Percentiles rank a stretch among this genome's conserved stretches.
phyloP scores from a whole-genome alignment of 1,284 basidiomycete genomes.

The Ustilago loliicola region DNA sequence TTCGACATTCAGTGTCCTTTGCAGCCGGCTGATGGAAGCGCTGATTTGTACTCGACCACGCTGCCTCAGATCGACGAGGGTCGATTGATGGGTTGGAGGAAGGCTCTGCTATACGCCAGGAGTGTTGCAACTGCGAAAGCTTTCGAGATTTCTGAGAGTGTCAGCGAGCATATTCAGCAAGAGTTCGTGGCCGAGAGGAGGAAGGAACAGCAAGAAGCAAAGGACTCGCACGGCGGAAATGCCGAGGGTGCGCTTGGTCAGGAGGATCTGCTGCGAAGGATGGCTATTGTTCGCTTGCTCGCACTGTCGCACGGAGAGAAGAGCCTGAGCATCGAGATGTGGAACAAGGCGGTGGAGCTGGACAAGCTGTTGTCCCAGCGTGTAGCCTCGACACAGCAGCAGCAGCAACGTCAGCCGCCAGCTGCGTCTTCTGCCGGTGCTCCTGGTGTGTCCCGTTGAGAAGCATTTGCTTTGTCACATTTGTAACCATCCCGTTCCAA shows the following conservation, averaged over 20 bases:
- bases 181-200: conserved; percentile 62
- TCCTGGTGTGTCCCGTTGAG: conserved; percentile 22
- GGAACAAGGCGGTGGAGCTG: conserved; percentile 50
- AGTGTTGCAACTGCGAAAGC: conserved; percentile 42
- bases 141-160: conserved; percentile 58
- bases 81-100: conserved; percentile 33
- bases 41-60: conserved; percentile 16
- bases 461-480: neutral
- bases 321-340: conserved; percentile 46
- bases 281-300: conserved; percentile 56
- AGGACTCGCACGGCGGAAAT: conserved; percentile 26
- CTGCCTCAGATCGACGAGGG: conserved; percentile 21
- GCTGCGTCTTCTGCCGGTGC: conserved; percentile 7
- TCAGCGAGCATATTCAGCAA: conserved; percentile 62
- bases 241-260: conserved; percentile 38
- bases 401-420: conserved; percentile 23
- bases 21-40: conserved; percentile 1
- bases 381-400: conserved; percentile 17
- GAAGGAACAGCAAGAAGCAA: conserved; percentile 31
- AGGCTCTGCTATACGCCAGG: conserved; percentile 33
- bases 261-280: conserved; percentile 59
- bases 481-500: neutral
- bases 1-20: conserved; percentile 63
- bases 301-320: conserved; percentile 48
- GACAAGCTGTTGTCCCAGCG: conserved; percentile 33